Evolutionary conservation across 225 moss, liverwort and hornwort species (phyloP), one percentile per base, ranked within the genome.

Genomic region (Lunularia cruciata): DNA sequence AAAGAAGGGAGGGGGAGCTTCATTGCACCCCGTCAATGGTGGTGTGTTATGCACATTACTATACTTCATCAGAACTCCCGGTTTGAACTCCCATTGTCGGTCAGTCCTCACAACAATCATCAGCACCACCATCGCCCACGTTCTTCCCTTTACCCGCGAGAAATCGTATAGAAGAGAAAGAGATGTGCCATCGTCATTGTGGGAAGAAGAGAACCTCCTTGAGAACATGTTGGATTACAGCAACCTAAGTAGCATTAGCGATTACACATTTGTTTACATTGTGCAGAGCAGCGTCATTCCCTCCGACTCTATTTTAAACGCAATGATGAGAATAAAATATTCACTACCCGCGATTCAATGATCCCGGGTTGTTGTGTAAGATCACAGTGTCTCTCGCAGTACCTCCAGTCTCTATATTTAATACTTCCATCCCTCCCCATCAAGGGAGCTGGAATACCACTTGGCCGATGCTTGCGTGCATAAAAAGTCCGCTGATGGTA

Each of bases 241-340:
- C 61, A 3, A 40, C 61, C 25, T 60, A 38, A 7, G 3, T 8
- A 19, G 60, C 60, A 5, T 35, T 60, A 60, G 37, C 8, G 36
- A 51, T 51, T 51, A 20, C 22, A 51, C 36, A 60, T 60, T 35
- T 38, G 36, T 60, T 13, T 26, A 11, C 23, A 39, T 40, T 25
- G 61, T 61, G 39, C 61, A 61, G 61, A 61, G 61, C 61, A 33
- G 37, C 23, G 39, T 61, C 23, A 13, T 13, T 39, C 39, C 6
- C 39, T 7, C 39, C 42, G 11, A 38, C 12, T 40, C 56, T 51
- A 32, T 10, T 57, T 57, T 18, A 33, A 57, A 57, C 14, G 14
- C 61, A 61, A 39, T 25, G 38, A 61, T 14, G 61, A 61, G 40
- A 61, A 25, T 61, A 40, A 61, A 40, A 14, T 40, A 13, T 25